Evolutionary conservation across 2,329 filamentous ascomycete species (phyloP).

Genomic region (Aspergillus texensis): DNA sequence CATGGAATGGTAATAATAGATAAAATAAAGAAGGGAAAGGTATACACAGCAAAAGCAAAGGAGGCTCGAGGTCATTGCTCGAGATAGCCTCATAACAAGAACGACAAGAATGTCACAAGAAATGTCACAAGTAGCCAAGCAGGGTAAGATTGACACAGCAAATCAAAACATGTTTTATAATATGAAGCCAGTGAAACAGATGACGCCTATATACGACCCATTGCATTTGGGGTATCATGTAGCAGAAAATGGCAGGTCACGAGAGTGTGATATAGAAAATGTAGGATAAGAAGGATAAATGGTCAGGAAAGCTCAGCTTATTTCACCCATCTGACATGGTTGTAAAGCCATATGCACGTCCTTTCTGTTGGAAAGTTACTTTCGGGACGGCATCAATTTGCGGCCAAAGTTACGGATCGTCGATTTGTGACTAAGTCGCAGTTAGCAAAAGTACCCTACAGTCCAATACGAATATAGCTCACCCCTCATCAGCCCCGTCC

Average conservation of each 20-base stretch:
- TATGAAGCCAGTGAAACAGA: conserved; percentile 12
- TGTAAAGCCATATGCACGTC: not conserved
- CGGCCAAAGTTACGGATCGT: conserved; percentile 41
- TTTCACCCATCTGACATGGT: not conserved
- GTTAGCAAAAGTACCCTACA: conserved; percentile 7
- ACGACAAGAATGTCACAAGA: not conserved
- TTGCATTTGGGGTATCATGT: conserved; percentile 26
- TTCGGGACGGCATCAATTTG: conserved; percentile 35
- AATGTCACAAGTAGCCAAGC: not conserved
- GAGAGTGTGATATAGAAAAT: conserved; percentile 9
- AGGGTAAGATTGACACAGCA: not conserved
- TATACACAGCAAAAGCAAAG: not conserved
- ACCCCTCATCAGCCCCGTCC: conserved; percentile 38
- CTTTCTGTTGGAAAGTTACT: conserved; percentile 10
- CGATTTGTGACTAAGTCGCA: conserved; percentile 29
- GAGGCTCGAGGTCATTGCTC: not conserved
- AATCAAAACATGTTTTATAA: conserved; percentile 7
- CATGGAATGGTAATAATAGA: not conserved
- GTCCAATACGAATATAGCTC: conserved; percentile 7
- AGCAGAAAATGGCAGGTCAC: conserved; percentile 20
- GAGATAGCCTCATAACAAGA: not conserved
- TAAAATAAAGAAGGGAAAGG: not conserved
- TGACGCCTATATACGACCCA: conserved; percentile 31
- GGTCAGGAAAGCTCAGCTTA: not conserved
- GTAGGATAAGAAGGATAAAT: conserved; percentile 3